A percentile compares a stretch with the other conserved stretches of the same genome.
phyloP scores from a whole-genome alignment of 2,329 filamentous ascomycete genomes.

The Paracamarosporium sp. region DNA sequence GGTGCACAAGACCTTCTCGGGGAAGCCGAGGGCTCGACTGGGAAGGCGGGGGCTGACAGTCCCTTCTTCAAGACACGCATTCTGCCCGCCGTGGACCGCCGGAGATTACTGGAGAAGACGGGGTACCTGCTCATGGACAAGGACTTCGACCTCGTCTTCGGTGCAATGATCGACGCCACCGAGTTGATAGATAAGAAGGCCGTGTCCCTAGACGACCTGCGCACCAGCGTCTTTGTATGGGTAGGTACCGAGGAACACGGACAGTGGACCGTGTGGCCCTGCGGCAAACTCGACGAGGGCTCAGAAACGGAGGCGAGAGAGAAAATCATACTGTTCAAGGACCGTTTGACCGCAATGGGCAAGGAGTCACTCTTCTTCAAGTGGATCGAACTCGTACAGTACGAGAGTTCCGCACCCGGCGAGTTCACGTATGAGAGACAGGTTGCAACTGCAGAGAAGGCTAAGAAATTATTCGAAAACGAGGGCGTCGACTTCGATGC shows the following conservation, averaged over 20 bases:
- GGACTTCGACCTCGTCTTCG: constrained; percentile 89
- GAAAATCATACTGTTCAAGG: constrained; percentile 82
- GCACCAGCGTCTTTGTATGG: constrained; percentile 64
- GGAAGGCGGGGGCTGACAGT: constrained; percentile 59
- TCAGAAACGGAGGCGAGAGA: constrained; percentile 69
- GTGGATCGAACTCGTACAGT: constrained; percentile 93
- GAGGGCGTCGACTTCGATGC: constrained; percentile 83
- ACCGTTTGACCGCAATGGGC: constrained; percentile 74
- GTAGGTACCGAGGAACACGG: constrained; percentile 53
- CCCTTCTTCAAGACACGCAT: constrained; percentile 68
- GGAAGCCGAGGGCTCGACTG: constrained; percentile 49
- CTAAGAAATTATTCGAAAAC: constrained; percentile 75
- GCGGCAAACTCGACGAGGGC: constrained; percentile 57
- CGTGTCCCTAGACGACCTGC: constrained; percentile 69
- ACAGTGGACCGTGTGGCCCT: constrained; percentile 75
- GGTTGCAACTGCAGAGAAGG: constrained; percentile 73
- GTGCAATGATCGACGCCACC: constrained; percentile 77
- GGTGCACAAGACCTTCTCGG: constrained; percentile 64
- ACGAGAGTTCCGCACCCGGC: constrained; percentile 78
- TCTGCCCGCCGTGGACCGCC: constrained; percentile 71
- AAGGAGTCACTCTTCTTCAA: constrained; percentile 91
- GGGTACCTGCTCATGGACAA: constrained; percentile 86
- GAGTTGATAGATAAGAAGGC: constrained; percentile 70
- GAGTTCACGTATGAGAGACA: constrained; percentile 81
- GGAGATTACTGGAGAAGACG: constrained; percentile 76